Percentiles rank a stretch among this genome's conserved stretches.
Conservation (phyloP, 1,284 basidiomycete genomes). For the Pholiota adiposa region DNA sequence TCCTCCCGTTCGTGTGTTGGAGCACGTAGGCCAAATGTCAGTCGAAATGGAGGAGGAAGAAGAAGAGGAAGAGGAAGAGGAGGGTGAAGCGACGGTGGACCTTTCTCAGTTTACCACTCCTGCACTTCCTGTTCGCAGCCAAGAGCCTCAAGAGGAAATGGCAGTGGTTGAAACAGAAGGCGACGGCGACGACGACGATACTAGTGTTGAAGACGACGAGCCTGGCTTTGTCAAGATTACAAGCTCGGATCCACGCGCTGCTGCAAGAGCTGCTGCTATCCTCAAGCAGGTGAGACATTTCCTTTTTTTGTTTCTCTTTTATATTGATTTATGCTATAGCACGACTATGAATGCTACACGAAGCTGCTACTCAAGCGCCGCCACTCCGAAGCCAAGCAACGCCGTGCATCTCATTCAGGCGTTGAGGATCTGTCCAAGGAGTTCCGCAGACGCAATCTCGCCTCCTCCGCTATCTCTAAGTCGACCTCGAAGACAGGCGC, state of each 20-base stretch:
- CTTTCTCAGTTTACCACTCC: background rate
- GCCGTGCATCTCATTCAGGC: slow-evolving; percentile 34
- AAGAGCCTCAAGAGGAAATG: slow-evolving; percentile 4
- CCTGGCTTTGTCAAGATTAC: slow-evolving; percentile 73
- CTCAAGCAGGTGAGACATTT: slow-evolving; percentile 68
- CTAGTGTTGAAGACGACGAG: slow-evolving; percentile 39
- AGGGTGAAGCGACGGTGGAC: slow-evolving; percentile 10
- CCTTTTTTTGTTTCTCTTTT: slow-evolving; percentile 11
- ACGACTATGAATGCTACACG: slow-evolving; percentile 84
- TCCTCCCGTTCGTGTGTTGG: background rate
- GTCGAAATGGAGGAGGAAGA: slow-evolving; percentile 24
- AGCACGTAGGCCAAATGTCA: too few species aligned
- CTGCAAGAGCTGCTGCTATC: slow-evolving; percentile 89
- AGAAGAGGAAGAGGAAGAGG: too few species aligned
- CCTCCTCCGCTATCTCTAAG: slow-evolving; percentile 38
- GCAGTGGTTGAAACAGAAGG: slow-evolving; percentile 13
- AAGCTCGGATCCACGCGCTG: slow-evolving; percentile 79
- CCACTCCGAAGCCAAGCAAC: slow-evolving; percentile 28
- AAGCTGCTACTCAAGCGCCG: slow-evolving; percentile 48
- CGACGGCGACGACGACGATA: slow-evolving; percentile 38
- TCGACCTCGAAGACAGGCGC: slow-evolving; percentile 27
- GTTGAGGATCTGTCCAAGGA: slow-evolving; percentile 39
- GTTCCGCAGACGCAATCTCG: slow-evolving; percentile 37
- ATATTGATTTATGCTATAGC: slow-evolving; percentile 45
- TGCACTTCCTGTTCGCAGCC: background rate